phyloP scores from a whole-genome alignment of 768 basidiomycete species.

The Mycena maculata region DNA sequence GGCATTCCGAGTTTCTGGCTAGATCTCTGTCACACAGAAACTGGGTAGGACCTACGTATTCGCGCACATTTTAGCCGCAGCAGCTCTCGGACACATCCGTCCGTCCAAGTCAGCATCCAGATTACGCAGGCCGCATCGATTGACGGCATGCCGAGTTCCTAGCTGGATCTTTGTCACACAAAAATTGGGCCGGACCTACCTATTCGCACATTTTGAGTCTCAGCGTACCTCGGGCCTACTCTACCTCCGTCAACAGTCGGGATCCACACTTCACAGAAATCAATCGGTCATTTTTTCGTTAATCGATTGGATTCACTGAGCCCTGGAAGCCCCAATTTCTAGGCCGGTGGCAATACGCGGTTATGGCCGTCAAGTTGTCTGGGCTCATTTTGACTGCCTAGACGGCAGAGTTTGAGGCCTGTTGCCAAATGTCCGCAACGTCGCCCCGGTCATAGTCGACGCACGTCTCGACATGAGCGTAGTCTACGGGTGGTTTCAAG shows the following conservation, averaged over 20 bases:
- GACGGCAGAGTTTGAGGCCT: too few species aligned
- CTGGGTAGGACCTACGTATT: conserved; percentile 4
- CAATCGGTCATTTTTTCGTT: not conserved
- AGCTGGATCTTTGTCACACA: conserved; percentile 8
- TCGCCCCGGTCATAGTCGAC: conserved; percentile 1
- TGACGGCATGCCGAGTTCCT: conserved; percentile 10
- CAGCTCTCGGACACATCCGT: not conserved
- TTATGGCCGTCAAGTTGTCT: too few species aligned
- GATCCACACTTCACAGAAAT: conserved; percentile 8
- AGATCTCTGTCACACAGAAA: conserved; percentile 7
- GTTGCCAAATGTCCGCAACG: too few species aligned
- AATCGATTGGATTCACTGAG: not conserved
- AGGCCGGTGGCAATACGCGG: too few species aligned
- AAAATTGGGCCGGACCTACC: conserved; percentile 5
- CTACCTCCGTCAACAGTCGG: conserved; percentile 4
- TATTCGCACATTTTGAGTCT: conserved; percentile 8
- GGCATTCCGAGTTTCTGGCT: conserved; percentile 8
- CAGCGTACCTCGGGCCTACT: conserved; percentile 2
- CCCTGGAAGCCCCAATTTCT: conserved; percentile 4
- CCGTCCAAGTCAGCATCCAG: conserved; percentile 3
- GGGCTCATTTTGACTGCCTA: too few species aligned
- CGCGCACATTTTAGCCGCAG: conserved; percentile 5
- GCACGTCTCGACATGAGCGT: not conserved
- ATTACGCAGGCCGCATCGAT: not conserved
- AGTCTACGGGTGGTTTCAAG: not conserved